These are phyloP conservation scores for Cytospora piceicola DNA, from an alignment of 2,329 filamentous ascomycete genomes.

Conservation along the genomic window DNA sequence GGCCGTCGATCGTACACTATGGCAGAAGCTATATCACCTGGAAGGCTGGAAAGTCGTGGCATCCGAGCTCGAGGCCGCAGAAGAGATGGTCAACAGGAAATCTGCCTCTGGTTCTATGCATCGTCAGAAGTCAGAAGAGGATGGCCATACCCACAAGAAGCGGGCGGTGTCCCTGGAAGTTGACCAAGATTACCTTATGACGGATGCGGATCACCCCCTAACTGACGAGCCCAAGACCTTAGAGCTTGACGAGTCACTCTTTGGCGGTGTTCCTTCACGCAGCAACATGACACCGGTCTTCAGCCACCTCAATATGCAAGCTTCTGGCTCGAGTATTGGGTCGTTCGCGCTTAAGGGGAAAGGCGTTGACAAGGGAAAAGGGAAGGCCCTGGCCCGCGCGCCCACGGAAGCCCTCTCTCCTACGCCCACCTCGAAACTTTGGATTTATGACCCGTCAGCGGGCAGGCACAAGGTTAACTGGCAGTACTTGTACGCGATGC, in stretches of 20 bases:
- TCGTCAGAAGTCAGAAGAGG: conserved; percentile 47
- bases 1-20: conserved; percentile 81
- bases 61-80: conserved; percentile 67
- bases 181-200: conserved; percentile 51
- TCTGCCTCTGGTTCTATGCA: conserved; percentile 48
- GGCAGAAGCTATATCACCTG: conserved; percentile 79
- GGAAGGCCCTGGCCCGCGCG: conserved; percentile 32
- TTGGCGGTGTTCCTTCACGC: conserved; percentile 33
- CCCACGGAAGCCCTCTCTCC: conserved; percentile 15
- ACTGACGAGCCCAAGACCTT: conserved; percentile 36
- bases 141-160: conserved; percentile 59
- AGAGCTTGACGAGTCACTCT: conserved; percentile 31
- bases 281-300: conserved; percentile 34
- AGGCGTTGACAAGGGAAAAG: conserved; percentile 42
- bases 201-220: conserved; percentile 39
- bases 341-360: conserved; percentile 39
- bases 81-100: conserved; percentile 58
- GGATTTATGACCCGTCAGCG: conserved; percentile 53
- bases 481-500: conserved; percentile 90
- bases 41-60: conserved; percentile 84
- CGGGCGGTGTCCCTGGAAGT: conserved; percentile 54
- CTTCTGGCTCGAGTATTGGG: conserved; percentile 39
- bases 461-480: conserved; percentile 75
- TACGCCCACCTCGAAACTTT: conserved; percentile 49
- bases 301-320: conserved; percentile 43